Conservation (phyloP, 495 filamentous ascomycete genomes). For the Penicillium macrosclerotiorum region DNA sequence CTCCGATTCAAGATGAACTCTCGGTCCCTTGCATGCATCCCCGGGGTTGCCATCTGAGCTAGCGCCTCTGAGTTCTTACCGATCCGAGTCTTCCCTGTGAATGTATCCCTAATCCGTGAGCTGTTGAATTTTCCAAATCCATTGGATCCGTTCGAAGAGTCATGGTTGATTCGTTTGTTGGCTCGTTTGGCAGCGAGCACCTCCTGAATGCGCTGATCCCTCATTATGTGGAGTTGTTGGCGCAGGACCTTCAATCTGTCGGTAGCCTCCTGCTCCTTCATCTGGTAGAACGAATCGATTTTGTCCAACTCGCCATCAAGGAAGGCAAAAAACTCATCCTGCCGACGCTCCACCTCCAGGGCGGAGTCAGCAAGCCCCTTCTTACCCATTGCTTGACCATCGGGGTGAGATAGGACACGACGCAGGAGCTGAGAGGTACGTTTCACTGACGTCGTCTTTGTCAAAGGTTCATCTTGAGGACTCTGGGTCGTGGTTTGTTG, state of each 20-base stretch:
- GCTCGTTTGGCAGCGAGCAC: slow-evolving; percentile 37
- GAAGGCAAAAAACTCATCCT: slow-evolving; percentile 77
- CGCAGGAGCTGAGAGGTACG: slow-evolving; percentile 35
- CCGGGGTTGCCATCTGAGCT: slow-evolving; percentile 49
- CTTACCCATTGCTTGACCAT: slow-evolving; percentile 28
- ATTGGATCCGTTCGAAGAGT: slow-evolving; percentile 15
- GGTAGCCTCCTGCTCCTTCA: slow-evolving; percentile 77
- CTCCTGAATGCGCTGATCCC: slow-evolving; percentile 72
- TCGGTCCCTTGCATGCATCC: slow-evolving; percentile 27
- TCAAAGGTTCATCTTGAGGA: slow-evolving; percentile 11
- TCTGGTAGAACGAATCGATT: slow-evolving; percentile 79
- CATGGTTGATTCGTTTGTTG: neutral
- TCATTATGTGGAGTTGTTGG: slow-evolving; percentile 84
- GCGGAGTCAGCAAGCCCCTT: slow-evolving; percentile 36
- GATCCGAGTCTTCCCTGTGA: slow-evolving; percentile 38
- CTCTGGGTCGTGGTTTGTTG: slow-evolving; percentile 13
- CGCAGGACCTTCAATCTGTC: slow-evolving; percentile 66
- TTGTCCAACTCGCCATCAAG: slow-evolving; percentile 79
- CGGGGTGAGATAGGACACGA: slow-evolving; percentile 35
- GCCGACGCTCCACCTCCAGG: slow-evolving; percentile 55
- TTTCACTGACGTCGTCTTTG: slow-evolving; percentile 15
- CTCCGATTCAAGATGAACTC: slow-evolving; percentile 40
- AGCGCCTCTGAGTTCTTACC: slow-evolving; percentile 59
- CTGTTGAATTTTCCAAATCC: slow-evolving; percentile 25
- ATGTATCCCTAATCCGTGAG: slow-evolving; percentile 23